Base-by-base conservation (phyloP, 371 early-diverging fungal species). In the Mucor ambiguus region DNA sequence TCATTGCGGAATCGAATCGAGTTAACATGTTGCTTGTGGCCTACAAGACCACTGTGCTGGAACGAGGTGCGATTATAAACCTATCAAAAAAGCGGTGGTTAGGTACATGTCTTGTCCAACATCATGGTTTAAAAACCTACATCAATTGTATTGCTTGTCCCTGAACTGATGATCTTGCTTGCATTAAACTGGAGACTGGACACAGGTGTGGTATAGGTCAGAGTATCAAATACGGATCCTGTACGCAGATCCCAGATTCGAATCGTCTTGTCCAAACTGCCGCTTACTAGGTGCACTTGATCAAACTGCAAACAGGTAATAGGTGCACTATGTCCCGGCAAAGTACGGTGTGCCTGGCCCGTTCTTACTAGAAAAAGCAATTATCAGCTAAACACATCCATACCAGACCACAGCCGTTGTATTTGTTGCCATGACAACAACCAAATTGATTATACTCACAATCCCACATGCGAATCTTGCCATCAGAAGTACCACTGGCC, bases 401-500 rank as follows among this genome's bases (percentile, higher is more conserved):
- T n/a, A n/a, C n/a, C n/a, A n/a, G n/a, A 6, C 12, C 24, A 52
- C 28, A 52, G 12, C 52, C 52, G 28, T 22, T 52, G 28, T 52
- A 52, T 52, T 14, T 6, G 52, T 52, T 52, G 52, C 52, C 52
- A 52, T 52, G 52, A 52, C 52, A 28, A 48, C 24, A 24, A 49
- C 52, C 12, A 52, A 14, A 4, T 12, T 22, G 28, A 52, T 52
- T 26, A 14, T 26, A 83, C 86, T 85, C 83, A 87, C 83, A 76
- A 72, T 95, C 96, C 92, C 94, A 96, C 87, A 96, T 86, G 57
- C 94, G 83, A 41, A 96, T 79, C n/a, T 85, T 84, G 9, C 96
- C 96, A 78, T 95, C 94, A 16, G 85, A 85, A 10, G 94, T 92
- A 18, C 96, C 96, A 18, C 92, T 92, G 22, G 91, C 93, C 46